These are phyloP conservation scores for Penicillium lagena DNA, from an alignment of 495 filamentous ascomycete genomes.

Conservation along the genomic window DNA sequence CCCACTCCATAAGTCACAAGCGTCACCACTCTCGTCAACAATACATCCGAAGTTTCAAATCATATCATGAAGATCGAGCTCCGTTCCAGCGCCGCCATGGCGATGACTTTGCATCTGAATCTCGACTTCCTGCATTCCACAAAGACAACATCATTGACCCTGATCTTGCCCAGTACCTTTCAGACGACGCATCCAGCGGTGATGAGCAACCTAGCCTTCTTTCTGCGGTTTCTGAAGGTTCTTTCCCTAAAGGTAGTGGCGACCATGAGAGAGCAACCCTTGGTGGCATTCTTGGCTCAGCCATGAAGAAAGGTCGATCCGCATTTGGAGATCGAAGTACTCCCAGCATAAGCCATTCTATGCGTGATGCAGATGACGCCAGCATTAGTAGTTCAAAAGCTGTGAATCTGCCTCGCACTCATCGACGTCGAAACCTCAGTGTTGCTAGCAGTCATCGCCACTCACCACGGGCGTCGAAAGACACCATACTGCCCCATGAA, in stretches of 20 bases:
- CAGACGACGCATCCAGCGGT: constrained; percentile 85
- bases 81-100: constrained; percentile 75
- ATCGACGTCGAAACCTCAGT: constrained; percentile 70
- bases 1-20: constrained; percentile 68
- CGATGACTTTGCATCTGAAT: constrained; percentile 56
- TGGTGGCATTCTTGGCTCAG: constrained; percentile 45
- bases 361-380: constrained; percentile 54
- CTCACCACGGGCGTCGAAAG: constrained; percentile 55
- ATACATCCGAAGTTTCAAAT: constrained; percentile 51
- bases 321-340: constrained; percentile 64
- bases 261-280: constrained; percentile 50
- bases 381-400: constrained; percentile 54
- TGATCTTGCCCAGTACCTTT: constrained; percentile 90
- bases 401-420: constrained; percentile 43
- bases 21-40: constrained; percentile 85
- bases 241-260: constrained; percentile 38
- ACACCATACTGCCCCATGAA: constrained; percentile 32
- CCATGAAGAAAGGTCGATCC: constrained; percentile 68
- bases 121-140: constrained; percentile 84
- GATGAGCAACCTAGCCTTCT: constrained; percentile 89
- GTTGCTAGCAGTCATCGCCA: constrained; percentile 62
- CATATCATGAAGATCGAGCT: constrained; percentile 68
- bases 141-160: constrained; percentile 98
- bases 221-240: constrained; percentile 56
- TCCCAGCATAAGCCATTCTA: constrained; percentile 53